A percentile compares a stretch with the other conserved stretches of the same genome.
Evolutionary conservation across 2,329 filamentous ascomycete species (phyloP).

Genomic region (Monilinia fructicola): DNA sequence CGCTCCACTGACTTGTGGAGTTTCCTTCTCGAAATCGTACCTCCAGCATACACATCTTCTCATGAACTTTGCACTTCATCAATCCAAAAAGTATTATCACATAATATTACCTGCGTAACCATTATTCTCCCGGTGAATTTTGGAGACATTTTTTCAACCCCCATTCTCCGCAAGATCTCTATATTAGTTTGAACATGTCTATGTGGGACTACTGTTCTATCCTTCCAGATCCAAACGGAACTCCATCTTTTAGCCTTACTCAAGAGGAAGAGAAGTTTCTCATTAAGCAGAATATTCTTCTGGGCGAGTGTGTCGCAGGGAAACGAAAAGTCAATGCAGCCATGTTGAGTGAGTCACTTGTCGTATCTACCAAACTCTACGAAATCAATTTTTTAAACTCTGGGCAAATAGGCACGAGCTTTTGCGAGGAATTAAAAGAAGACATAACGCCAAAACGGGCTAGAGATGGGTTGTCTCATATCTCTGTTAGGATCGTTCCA

Average conservation of each 20-base stretch:
- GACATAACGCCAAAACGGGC: neutral
- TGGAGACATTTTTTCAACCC: neutral
- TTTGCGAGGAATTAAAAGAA: neutral
- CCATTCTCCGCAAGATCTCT: neutral
- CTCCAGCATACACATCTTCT: neutral
- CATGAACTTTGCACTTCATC: neutral
- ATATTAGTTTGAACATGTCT: neutral
- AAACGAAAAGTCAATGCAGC: neutral
- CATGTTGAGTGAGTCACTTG: neutral
- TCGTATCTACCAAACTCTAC: too few relatives aligned
- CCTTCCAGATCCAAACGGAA: neutral
- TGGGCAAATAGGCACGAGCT: neutral
- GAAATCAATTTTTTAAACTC: too few relatives aligned
- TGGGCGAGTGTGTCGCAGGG: neutral
- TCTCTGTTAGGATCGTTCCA: neutral
- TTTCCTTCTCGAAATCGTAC: neutral
- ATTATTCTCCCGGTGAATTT: neutral
- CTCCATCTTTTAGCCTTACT: neutral
- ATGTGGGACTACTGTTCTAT: conserved; percentile 1
- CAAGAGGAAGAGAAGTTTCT: neutral
- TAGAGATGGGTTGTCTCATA: neutral
- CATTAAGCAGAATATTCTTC: neutral
- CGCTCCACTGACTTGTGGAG: neutral
- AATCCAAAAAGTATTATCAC: neutral
- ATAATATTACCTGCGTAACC: neutral